Evolutionary conservation across 495 filamentous ascomycete genomes (phyloP), one percentile per base, ranked within the genome.

Genomic region (Talaromyces trachyspermus): DNA sequence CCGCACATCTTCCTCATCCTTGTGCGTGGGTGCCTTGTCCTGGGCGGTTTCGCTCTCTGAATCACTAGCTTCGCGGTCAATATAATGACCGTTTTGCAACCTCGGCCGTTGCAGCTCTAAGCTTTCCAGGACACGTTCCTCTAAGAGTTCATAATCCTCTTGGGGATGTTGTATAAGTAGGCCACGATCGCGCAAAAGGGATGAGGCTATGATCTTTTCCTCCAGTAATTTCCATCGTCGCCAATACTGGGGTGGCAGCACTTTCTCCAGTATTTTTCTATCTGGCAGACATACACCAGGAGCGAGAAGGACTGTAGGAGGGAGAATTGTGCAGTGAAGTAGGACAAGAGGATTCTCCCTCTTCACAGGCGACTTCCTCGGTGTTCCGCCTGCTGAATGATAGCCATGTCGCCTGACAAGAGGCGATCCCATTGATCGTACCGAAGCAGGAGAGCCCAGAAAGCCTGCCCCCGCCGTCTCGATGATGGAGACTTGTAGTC

Each of bases 101-200:
- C 83, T 69, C 0, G 87, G 83, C 1, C 77, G 68, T 27, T 83
- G 82, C 10, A 95, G 66, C 53, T 95, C 88, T 20, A 98, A 65
- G 6, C 84, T 83, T 63, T 95, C 91, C 3, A 96, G 65, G n/a
- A 98, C 68, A 12, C 89, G 74, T 62, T 96, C 92, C 63, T 98
- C 92, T 0, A 98, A 77, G 19, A 95, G 63, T 56, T 95, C 91
- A 57, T 90, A 96, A 52, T 94, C 84, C 49, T 89, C 88, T 54
- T 85, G 79, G 10, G 92, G 92, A 57, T 98, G 92, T 1, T 88
- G 81, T 6, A 98, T 75, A 33, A 98, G 69, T 12, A 98, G 74
- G 1, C 92, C 92, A 1, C 92, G 78, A 53, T 89, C 85, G 2
- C 66, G 67, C 9, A 92, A 66, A 2, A 95, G 80, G 0, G 63